Conservation (phyloP, 1,284 basidiomycete species). For the Pseudozyma flocculosa region DNA sequence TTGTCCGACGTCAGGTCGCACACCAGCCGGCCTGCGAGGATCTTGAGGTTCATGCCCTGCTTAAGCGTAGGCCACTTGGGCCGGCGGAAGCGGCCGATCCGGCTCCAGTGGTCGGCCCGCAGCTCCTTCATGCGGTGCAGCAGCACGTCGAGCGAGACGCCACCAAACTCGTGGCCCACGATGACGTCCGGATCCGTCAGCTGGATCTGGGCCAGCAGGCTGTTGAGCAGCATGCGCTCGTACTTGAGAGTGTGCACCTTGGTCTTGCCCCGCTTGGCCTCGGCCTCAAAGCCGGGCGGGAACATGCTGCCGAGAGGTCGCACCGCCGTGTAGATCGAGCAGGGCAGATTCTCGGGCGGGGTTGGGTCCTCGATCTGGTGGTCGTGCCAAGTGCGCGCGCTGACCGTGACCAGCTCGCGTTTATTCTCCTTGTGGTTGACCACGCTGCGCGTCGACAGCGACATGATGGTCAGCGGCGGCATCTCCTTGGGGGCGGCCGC, state of each 20-base stretch:
- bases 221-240: slow-evolving; percentile 83
- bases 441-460: slow-evolving; percentile 82
- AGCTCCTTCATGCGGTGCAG: slow-evolving; percentile 83
- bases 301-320: slow-evolving; percentile 82
- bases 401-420: slow-evolving; percentile 84
- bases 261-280: slow-evolving; percentile 62
- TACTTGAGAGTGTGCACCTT: slow-evolving; percentile 69
- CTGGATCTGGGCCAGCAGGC: slow-evolving; percentile 77
- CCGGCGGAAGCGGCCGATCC: slow-evolving; percentile 86
- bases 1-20: slow-evolving; percentile 93
- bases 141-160: slow-evolving; percentile 86
- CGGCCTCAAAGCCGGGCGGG: slow-evolving; percentile 76
- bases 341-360: slow-evolving; percentile 67
- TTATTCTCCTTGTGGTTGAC: slow-evolving; percentile 93
- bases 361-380: slow-evolving; percentile 52
- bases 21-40: slow-evolving; percentile 81
- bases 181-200: slow-evolving; percentile 92
- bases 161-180: slow-evolving; percentile 90
- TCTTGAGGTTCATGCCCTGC: slow-evolving; percentile 74
- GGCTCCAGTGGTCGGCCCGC: slow-evolving; percentile 78
- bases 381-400: slow-evolving; percentile 80
- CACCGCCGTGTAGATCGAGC: slow-evolving; percentile 83
- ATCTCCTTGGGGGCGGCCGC: slow-evolving; percentile 72
- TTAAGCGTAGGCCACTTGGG: slow-evolving; percentile 77
- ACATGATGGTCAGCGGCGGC: slow-evolving; percentile 89